phyloP scores from a whole-genome alignment of 1,284 basidiomycete species.

The Cryptococcus deneoformans region DNA sequence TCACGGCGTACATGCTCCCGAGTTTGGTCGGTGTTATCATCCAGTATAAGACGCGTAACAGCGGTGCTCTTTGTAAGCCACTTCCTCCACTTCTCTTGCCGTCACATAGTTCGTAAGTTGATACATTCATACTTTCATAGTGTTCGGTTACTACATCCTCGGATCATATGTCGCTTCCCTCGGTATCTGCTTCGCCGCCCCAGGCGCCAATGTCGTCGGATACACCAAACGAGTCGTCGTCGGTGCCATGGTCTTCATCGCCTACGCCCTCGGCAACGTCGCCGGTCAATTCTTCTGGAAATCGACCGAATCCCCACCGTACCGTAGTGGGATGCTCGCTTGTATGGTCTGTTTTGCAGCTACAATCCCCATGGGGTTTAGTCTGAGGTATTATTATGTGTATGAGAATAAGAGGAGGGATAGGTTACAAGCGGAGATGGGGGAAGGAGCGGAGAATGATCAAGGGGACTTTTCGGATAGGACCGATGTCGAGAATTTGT shows the following conservation, averaged over 20 bases:
- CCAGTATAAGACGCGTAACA: conserved; percentile 19
- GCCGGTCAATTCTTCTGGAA: conserved; percentile 30
- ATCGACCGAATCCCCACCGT: conserved; percentile 28
- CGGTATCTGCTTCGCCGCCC: conserved; percentile 30
- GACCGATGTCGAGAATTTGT: conserved; percentile 29
- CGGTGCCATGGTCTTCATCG: conserved; percentile 29
- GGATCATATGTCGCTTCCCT: conserved; percentile 33
- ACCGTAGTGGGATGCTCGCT: conserved; percentile 32
- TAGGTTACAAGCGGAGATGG: conserved; percentile 7
- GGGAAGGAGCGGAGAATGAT: conserved; percentile 8
- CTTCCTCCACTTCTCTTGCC: neutral
- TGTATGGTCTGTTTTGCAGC: conserved; percentile 32
- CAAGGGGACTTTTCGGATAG: conserved; percentile 29
- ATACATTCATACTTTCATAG: conserved; percentile 1
- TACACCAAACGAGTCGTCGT: conserved; percentile 34
- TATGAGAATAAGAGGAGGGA: conserved; percentile 28
- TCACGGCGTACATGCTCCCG: conserved; percentile 28
- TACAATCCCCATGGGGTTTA: conserved; percentile 14
- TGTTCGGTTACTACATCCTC: conserved; percentile 38
- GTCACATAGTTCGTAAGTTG: neutral
- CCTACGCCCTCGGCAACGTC: conserved; percentile 26
- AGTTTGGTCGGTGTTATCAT: conserved; percentile 22
- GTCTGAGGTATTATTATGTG: conserved; percentile 26
- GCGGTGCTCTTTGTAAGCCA: conserved; percentile 26
- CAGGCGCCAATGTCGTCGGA: conserved; percentile 32